These are phyloP conservation scores for Aschersonia sp. DNA, from an alignment of 2,329 filamentous ascomycete species.

Conservation along the genomic window DNA sequence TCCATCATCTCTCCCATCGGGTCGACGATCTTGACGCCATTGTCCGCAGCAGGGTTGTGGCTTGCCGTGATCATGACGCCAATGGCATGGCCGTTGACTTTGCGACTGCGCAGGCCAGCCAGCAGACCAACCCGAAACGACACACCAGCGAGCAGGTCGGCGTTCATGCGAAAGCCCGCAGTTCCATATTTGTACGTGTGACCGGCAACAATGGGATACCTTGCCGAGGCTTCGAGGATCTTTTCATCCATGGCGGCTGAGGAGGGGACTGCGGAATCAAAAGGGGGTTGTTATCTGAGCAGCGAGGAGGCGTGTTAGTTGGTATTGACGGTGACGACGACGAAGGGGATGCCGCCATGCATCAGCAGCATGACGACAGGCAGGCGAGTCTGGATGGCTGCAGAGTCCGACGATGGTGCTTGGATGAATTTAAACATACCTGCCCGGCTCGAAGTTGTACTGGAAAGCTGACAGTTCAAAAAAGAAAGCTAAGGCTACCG, in stretches of 20 bases:
- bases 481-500: too few relatives aligned
- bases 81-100: conserved; percentile 79
- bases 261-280: too few relatives aligned
- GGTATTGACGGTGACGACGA: too few relatives aligned
- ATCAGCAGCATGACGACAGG: too few relatives aligned
- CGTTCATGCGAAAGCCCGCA: conserved; percentile 54
- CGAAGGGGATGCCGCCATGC: too few relatives aligned
- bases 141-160: conserved; percentile 76
- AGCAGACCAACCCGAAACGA: conserved; percentile 86
- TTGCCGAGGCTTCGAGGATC: conserved; percentile 46
- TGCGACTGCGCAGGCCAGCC: conserved; percentile 76
- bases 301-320: too few relatives aligned
- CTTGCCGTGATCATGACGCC: conserved; percentile 94
- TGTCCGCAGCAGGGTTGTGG: conserved; percentile 81
- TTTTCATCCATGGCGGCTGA: conserved; percentile 31
- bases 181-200: conserved; percentile 50
- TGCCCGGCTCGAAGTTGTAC: too few relatives aligned
- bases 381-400: too few relatives aligned
- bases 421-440: too few relatives aligned
- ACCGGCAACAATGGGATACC: conserved; percentile 42
- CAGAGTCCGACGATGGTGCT: too few relatives aligned
- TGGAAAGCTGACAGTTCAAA: too few relatives aligned
- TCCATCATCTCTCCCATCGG: conserved; percentile 97
- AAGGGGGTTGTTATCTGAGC: too few relatives aligned
- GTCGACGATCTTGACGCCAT: conserved; percentile 91